phyloP scores from a whole-genome alignment of 768 basidiomycete genomes.

The Mycena polygramma region DNA sequence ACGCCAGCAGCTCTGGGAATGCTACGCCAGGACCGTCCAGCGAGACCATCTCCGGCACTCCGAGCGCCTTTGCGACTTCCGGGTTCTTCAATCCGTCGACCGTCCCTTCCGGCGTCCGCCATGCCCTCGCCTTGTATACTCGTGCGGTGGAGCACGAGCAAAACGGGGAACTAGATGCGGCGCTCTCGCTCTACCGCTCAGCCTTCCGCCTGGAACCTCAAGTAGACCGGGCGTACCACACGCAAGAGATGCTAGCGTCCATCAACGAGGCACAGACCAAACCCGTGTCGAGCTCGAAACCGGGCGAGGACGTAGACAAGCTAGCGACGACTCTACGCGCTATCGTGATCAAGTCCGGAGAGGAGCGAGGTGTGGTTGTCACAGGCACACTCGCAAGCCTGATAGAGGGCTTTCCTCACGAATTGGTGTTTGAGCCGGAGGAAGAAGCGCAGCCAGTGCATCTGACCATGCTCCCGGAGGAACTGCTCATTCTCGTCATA shows the following conservation, averaged over 20 bases:
- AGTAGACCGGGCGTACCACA: constrained; percentile 79
- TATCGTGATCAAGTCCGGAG: constrained; percentile 43
- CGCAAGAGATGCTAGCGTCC: constrained; percentile 63
- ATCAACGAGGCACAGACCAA: constrained; percentile 44
- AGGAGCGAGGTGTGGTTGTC: constrained; percentile 39
- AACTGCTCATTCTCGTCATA: constrained; percentile 80
- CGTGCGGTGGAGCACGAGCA: constrained; percentile 83
- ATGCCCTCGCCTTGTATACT: constrained; percentile 76
- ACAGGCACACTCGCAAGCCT: constrained; percentile 62
- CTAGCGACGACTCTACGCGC: constrained; percentile 43
- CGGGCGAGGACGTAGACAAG: constrained; percentile 40
- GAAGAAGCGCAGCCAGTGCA: constrained; percentile 70
- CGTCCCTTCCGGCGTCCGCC: constrained; percentile 49
- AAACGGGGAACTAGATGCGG: constrained; percentile 79
- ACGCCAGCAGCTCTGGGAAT: constrained; percentile 23
- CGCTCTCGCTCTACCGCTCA: constrained; percentile 80
- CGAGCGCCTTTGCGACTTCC: constrained; percentile 29
- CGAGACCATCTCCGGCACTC: constrained; percentile 36
- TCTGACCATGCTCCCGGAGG: constrained; percentile 77
- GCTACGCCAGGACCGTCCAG: constrained; percentile 38
- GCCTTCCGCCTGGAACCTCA: constrained; percentile 84
- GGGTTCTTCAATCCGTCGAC: constrained; percentile 39
- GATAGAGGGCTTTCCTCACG: constrained; percentile 60
- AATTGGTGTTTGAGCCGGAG: constrained; percentile 75
- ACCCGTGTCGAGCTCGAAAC: constrained; percentile 27